Conservation (phyloP, 116 monocot genomes). For the Phalaenopsis hybrid region DNA sequence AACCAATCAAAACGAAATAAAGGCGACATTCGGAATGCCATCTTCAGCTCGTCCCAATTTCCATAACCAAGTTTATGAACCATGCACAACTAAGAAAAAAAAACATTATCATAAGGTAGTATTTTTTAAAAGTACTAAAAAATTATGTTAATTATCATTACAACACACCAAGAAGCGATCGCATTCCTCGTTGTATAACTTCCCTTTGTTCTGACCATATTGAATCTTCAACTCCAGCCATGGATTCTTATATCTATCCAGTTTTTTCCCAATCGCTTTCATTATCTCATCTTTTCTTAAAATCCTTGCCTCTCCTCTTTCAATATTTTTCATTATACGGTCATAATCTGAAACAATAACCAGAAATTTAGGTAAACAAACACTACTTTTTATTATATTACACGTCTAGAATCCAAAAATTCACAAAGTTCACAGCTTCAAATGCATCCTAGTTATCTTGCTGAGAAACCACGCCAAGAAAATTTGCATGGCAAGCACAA, state of each 20-base stretch:
- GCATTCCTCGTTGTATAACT: conserved; percentile 95
- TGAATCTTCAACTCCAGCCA: conserved; percentile 98
- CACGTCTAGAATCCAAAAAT: no score
- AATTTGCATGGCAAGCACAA: no score
- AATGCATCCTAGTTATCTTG: no score
- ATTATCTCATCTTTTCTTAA: conserved; percentile 94
- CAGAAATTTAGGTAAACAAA: conserved; percentile 1
- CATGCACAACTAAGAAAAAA: conserved; percentile 68
- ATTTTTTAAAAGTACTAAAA: background rate
- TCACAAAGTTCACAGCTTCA: no score
- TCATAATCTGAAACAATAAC: conserved; percentile 62
- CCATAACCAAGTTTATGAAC: conserved; percentile 97
- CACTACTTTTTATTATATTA: no score
- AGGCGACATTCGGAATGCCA: conserved; percentile 81
- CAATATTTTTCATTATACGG: conserved; percentile 94
- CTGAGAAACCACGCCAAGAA: no score
- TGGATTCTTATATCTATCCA: conserved; percentile 91
- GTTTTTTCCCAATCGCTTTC: conserved; percentile 87
- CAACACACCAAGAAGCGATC: conserved; percentile 86
- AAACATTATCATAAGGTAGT: background rate
- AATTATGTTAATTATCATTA: background rate
- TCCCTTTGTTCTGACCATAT: conserved; percentile 97
- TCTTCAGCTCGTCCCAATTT: conserved; percentile 94
- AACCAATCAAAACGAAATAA: conserved; percentile 98
- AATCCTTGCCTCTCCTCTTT: conserved; percentile 94